phyloP scores from a whole-genome alignment of 345 rosid genomes.

The Trapa incisa region DNA sequence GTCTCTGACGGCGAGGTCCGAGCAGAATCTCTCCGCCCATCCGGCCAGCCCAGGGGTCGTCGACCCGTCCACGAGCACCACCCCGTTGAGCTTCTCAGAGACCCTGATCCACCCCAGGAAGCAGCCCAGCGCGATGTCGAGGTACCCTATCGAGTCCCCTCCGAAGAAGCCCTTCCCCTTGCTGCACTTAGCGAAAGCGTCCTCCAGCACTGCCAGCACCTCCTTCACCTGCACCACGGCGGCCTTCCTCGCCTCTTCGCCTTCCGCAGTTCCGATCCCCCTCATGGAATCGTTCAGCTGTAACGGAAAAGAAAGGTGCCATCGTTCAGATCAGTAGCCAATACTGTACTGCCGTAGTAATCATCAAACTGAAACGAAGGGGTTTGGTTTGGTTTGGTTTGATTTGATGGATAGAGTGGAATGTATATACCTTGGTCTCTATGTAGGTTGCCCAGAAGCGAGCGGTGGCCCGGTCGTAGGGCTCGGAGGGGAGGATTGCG shows the following conservation, averaged over 20 bases:
- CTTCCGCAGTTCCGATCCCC: constrained; percentile 12
- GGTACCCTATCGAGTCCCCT: constrained; percentile 46
- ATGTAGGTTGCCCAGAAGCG: constrained; percentile 50
- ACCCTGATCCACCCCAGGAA: constrained; percentile 45
- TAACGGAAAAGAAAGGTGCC: too few relatives aligned
- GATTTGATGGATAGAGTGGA: too few relatives aligned
- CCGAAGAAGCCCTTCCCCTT: constrained; percentile 62
- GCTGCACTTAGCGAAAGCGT: constrained; percentile 33
- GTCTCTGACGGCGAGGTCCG: constrained; percentile 40
- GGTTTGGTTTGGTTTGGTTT: too few relatives aligned
- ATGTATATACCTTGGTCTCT: constrained; percentile 10
- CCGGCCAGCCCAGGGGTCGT: constrained; percentile 32
- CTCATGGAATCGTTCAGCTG: constrained; percentile 43
- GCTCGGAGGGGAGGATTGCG: constrained; percentile 51
- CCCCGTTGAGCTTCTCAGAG: constrained; percentile 19
- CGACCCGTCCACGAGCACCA: constrained; percentile 26
- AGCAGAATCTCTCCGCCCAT: constrained; percentile 45
- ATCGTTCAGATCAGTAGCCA: too few relatives aligned
- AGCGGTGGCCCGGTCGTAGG: constrained; percentile 52
- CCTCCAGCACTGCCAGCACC: constrained; percentile 37
- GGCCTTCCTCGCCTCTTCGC: constrained; percentile 28
- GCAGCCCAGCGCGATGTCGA: constrained; percentile 59
- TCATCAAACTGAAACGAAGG: too few relatives aligned
- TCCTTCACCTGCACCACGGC: constrained; percentile 18
- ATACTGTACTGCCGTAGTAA: too few relatives aligned